A percentile compares a stretch with the other conserved stretches of the same genome.
Evolutionary conservation across 441 rosid species (phyloP).

Genomic region (Erodium texanum): DNA sequence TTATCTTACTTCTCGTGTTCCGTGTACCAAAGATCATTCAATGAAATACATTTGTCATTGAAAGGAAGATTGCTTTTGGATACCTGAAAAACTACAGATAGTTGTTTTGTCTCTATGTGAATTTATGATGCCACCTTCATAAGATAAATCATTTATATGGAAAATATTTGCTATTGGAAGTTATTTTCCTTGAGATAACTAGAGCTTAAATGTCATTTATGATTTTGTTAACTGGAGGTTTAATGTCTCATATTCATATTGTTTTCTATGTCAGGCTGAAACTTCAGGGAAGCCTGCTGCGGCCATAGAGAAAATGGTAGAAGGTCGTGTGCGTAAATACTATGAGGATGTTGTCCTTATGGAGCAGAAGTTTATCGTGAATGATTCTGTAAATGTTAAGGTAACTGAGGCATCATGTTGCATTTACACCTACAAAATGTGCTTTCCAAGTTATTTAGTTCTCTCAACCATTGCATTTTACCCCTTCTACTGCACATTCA

Average conservation of each 20-base stretch:
- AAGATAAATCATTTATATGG: background rate
- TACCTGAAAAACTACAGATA: background rate
- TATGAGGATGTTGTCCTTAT: conserved; percentile 78
- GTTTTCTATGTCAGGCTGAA: conserved; percentile 61
- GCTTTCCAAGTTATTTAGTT: background rate
- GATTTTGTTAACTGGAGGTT: background rate
- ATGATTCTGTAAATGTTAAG: conserved; percentile 59
- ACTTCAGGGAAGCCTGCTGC: conserved; percentile 67
- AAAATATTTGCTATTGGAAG: background rate
- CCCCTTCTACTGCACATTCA: background rate
- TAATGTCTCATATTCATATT: background rate
- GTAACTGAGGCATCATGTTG: conserved; percentile 24
- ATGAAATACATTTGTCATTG: background rate
- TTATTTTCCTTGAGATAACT: background rate
- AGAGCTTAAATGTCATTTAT: background rate
- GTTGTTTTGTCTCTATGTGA: background rate
- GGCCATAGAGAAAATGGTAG: conserved; percentile 88
- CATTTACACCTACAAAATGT: background rate
- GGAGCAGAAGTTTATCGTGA: conserved; percentile 76
- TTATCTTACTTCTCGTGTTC: background rate
- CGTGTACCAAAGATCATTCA: background rate
- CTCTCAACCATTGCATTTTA: background rate
- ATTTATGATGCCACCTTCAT: background rate
- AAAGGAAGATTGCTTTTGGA: background rate
- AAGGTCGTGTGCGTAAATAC: conserved; percentile 86